A percentile compares a stretch with the other conserved stretches of the same genome.
Evolutionary conservation across 2,329 filamentous ascomycete species (phyloP).

Genomic region (Epichloe sylvatica): DNA sequence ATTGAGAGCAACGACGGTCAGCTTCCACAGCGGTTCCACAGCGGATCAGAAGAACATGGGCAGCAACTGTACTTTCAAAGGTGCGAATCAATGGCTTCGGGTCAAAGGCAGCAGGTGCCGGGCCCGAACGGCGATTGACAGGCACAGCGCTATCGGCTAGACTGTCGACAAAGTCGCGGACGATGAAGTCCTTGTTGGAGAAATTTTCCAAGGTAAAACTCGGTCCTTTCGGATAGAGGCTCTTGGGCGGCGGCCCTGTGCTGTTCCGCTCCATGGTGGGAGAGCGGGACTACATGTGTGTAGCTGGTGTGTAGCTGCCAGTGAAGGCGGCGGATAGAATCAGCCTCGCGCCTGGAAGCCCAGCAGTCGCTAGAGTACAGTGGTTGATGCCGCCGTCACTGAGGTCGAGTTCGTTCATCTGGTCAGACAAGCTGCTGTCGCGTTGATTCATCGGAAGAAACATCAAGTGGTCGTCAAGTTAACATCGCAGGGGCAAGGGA

Average conservation of each 20-base stretch:
- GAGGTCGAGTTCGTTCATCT: not conserved
- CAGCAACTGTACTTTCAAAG: slow-evolving; percentile 54
- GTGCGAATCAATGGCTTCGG: slow-evolving; percentile 92
- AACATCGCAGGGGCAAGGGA: no score
- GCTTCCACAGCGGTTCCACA: not conserved
- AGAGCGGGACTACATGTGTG: slow-evolving; percentile 20
- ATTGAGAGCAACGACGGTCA: not conserved
- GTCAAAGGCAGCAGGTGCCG: slow-evolving; percentile 58
- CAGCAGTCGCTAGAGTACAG: not conserved
- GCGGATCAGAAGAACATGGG: not conserved
- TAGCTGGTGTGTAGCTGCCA: slow-evolving; percentile 7
- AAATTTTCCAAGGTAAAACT: slow-evolving; percentile 82
- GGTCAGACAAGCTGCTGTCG: not conserved
- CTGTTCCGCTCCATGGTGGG: slow-evolving; percentile 29
- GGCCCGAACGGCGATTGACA: slow-evolving; percentile 64
- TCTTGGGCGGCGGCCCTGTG: slow-evolving; percentile 35
- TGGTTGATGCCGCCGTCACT: not conserved
- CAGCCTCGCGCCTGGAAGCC: not conserved
- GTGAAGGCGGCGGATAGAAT: not conserved
- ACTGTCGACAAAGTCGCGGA: slow-evolving; percentile 91
- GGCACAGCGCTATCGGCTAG: slow-evolving; percentile 75
- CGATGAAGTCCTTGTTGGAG: slow-evolving; percentile 85
- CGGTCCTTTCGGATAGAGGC: slow-evolving; percentile 64
- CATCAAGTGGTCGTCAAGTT: not conserved
- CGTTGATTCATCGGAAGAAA: not conserved